Conservation (phyloP, 495 filamentous ascomycete species). For the Penicillium taxi region DNA sequence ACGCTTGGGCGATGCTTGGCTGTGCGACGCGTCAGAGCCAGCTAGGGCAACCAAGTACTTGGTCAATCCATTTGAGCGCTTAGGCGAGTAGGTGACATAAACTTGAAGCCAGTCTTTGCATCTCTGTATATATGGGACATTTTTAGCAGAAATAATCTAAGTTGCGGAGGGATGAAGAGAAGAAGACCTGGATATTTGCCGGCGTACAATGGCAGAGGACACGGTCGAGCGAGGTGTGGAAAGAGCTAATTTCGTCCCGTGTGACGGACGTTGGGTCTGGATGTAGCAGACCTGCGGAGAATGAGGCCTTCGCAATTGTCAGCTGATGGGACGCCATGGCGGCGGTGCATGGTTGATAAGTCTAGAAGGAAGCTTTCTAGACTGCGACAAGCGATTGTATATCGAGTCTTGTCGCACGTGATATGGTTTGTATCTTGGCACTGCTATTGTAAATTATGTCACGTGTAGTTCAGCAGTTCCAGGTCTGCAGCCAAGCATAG, state of each 20-base stretch:
- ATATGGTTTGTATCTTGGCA: background rate
- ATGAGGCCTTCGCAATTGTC: conserved; percentile 72
- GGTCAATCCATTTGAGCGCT: conserved; percentile 57
- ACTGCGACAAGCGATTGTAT: background rate
- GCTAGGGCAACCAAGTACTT: conserved; percentile 71
- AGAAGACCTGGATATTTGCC: conserved; percentile 85
- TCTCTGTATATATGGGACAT: conserved; percentile 50
- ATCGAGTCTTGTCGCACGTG: background rate
- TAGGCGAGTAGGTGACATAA: conserved; percentile 59
- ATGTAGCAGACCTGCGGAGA: conserved; percentile 65
- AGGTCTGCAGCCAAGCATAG: too few relatives aligned
- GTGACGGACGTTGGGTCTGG: conserved; percentile 65
- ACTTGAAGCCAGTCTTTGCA: conserved; percentile 80
- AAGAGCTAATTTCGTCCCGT: conserved; percentile 62
- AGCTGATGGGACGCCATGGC: conserved; percentile 67
- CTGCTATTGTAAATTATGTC: too few relatives aligned
- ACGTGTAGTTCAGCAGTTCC: too few relatives aligned
- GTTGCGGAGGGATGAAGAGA: conserved; percentile 11
- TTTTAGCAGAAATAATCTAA: conserved; percentile 49
- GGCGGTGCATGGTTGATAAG: background rate
- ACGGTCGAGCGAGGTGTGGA: conserved; percentile 60
- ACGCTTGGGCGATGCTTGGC: conserved; percentile 51
- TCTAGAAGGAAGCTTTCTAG: too few relatives aligned
- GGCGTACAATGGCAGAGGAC: conserved; percentile 67
- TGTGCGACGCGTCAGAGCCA: conserved; percentile 35